Evolutionary conservation across 345 rosid genomes (phyloP), one percentile per base, ranked within the genome.

Genomic region (Lumnitzera littorea): DNA sequence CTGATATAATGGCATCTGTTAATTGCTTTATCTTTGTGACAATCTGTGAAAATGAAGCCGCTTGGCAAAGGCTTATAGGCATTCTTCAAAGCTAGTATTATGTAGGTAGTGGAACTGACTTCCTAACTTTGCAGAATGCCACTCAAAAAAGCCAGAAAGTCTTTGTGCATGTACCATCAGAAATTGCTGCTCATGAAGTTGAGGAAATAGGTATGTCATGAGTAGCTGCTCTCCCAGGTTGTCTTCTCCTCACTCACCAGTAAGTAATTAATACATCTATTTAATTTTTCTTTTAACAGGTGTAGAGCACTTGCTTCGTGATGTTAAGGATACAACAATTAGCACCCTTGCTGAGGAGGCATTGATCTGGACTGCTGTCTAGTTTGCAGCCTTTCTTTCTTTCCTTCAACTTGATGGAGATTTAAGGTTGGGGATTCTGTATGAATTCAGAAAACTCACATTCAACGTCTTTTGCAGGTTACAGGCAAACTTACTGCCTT

Each of bases 261-360:
- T 36, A 9, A 36, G 53, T 41, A 49, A 36, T 49, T 56, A 53
- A 41, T 46, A 53, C 36, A 15, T 61, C 57, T 48, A 54, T 43
- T 49, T 23, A 60, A n/a, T 46, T 59, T 29, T 16, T 62, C 64
- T 57, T 50, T 46, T 43, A 23, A 56, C 76, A 87, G 87, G 97
- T 49, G 96, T 91, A 51, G 88, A 91, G 55, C 90, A 85, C 74
- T 76, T 88, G 75, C 81, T 88, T 20, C 77, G 92, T 70, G 97
- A 91, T 71, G 96, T 91, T 57, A 87, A 91, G 70, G 97, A 91
- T 65, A 81, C 96, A 64, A 87, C 92, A 24, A 79, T 91, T 62
- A 91, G 96, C 75, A 87, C 91, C 25, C 82, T 87, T 56, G 92
- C 92, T 47, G 87, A 90, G 20, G 96, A 91, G 92, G 95, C 85